Conservation (phyloP, 2,329 filamentous ascomycete genomes). For the Ramularia collo-cygni region DNA sequence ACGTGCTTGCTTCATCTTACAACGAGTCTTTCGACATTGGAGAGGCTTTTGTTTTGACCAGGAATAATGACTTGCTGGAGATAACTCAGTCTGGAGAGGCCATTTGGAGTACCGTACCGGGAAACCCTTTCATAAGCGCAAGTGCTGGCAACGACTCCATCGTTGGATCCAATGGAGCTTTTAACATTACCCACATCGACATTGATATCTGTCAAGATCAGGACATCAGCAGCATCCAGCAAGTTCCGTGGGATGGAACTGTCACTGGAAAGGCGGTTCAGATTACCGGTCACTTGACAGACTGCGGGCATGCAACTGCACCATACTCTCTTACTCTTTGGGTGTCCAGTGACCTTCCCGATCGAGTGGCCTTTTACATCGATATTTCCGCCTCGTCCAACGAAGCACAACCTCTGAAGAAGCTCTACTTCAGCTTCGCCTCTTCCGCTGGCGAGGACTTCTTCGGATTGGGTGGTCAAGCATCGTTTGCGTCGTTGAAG, state of each 20-base stretch:
- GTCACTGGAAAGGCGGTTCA: constrained; percentile 15
- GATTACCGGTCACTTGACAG: constrained; percentile 18
- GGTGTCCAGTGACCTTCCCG: constrained; percentile 15
- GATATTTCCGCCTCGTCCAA: constrained; percentile 9
- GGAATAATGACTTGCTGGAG: constrained; percentile 9
- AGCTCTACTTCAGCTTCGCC: constrained; percentile 21
- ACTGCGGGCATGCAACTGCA: constrained; percentile 14
- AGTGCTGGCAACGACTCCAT: constrained; percentile 22
- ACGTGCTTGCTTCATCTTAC: constrained; percentile 3
- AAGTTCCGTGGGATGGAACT: constrained; percentile 12
- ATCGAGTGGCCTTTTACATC: constrained; percentile 20
- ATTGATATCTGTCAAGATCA: constrained; percentile 19
- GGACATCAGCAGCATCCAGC: constrained; percentile 15
- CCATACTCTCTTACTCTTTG: constrained; percentile 20
- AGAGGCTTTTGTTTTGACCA: constrained; percentile 10
- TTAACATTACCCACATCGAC: constrained; percentile 23
- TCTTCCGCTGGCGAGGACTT: constrained; percentile 22
- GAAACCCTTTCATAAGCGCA: constrained; percentile 21
- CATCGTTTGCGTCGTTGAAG: constrained; percentile 25
- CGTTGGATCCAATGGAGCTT: constrained; percentile 19
- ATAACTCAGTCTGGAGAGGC: constrained; percentile 12
- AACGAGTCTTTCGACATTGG: constrained; percentile 9
- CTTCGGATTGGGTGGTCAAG: constrained; percentile 25
- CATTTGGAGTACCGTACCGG: constrained; percentile 18
- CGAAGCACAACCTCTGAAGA: constrained; percentile 14